Evolutionary conservation across 768 basidiomycete species (phyloP), one percentile per base, ranked within the genome.

Genomic region (Lyophyllum atratum): DNA sequence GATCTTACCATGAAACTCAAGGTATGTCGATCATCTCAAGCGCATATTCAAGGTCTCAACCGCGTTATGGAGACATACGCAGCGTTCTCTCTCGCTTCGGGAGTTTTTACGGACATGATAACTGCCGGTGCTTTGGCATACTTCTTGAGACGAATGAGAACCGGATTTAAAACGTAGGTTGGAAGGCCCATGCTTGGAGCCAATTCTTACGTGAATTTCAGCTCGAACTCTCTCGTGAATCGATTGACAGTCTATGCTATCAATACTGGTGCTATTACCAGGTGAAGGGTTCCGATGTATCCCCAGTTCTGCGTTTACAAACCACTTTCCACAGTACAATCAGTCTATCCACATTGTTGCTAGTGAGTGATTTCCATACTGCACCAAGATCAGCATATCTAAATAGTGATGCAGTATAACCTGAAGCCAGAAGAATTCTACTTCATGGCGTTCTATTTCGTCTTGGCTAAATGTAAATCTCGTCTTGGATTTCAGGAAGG

Each of bases 181-280:
- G 33, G 49, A 52, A 15, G 62, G 14, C 14, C 4, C 34, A 15
- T 19, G 21, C 17, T 10, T 43, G 15, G 15, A 8, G 15, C 19
- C 29, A 22, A 26, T 24, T 24, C 42, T 45, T 12, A 53, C 14
- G 33, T 19, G 2, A 42, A 4, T 45, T 26, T 29, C 64, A 87
- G 85, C 50, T 77, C 80, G 26, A 79, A 87, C 66, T 76, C 82
- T 1, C 69, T 86, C n/a, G 78, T 87, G 33, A 84, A 81, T 57
- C 76, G 64, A 2, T 69, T 89, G 28, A 83, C 74, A 8, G 62
- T 84, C n/a, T 86, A 86, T 56, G 85, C 86, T 15, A 70, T 88
- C 40, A 85, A 83, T 58, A 87, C 85, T 0, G 86, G 86, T 19
- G 71, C 74, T 5, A 52, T 87, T 49, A 85, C 84, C n/a, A 84